A percentile compares a stretch with the other conserved stretches of the same genome.
Evolutionary conservation across 345 rosid species (phyloP).

Genomic region (Rhodamnia argentea): DNA sequence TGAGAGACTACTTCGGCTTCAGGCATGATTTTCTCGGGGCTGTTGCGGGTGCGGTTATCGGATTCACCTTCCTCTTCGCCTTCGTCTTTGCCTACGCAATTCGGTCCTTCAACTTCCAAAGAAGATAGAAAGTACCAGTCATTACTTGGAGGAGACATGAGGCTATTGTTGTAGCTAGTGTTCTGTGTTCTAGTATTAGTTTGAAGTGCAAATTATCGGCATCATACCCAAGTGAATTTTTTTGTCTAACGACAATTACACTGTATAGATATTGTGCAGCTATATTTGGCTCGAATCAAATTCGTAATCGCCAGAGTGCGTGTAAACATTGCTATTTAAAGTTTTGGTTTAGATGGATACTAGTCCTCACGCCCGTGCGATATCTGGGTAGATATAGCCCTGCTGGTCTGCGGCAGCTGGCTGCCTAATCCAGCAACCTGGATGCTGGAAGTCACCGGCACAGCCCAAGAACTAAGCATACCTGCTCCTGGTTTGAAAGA

Average conservation of each 20-base stretch:
- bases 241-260: not conserved
- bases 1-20: slow-evolving; percentile 16
- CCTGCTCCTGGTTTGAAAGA: slow-evolving; percentile 54
- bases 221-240: not conserved
- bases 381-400: not conserved
- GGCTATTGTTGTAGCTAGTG: not conserved
- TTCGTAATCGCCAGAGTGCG: not conserved
- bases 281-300: not conserved
- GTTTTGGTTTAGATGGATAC: not conserved
- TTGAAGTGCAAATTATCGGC: not conserved
- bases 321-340: not conserved
- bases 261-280: not conserved
- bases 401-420: too few relatives aligned
- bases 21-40: slow-evolving; percentile 23
- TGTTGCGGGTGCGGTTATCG: slow-evolving; percentile 14
- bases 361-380: not conserved
- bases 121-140: slow-evolving; percentile 3
- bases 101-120: slow-evolving; percentile 28
- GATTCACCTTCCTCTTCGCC: slow-evolving; percentile 14
- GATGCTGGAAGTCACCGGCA: not conserved
- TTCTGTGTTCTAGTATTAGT: not conserved
- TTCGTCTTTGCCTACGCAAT: slow-evolving; percentile 16
- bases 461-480: slow-evolving; percentile 24
- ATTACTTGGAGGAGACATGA: not conserved
- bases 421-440: too few relatives aligned